Base-by-base conservation (phyloP, 2,329 filamentous ascomycete genomes). In the Talaromyces piceae region DNA sequence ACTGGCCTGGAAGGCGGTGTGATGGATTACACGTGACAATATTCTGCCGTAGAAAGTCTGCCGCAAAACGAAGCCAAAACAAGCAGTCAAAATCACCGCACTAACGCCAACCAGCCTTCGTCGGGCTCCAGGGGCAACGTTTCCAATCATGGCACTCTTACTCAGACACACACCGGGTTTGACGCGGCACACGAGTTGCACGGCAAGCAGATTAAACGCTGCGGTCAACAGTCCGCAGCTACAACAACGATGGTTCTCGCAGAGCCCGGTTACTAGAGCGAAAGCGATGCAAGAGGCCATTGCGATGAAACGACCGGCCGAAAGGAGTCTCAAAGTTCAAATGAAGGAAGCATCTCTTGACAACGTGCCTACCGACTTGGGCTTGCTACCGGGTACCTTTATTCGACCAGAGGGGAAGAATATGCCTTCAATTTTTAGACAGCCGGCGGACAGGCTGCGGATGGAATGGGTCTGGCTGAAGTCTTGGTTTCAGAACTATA, bases 341-440 rank as follows among this genome's bases (percentile, higher is more conserved):
- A 58, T 63, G 13, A 63, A 62, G 47, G 61, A 68, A 6, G 55
- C 68, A 43, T 57, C 63, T 37, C 56, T 59, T 27, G 52, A 61
- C 16, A 62, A 65, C 33, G 54, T 73, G 50, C 68, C 67, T n/a
- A 67, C 73, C 51, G 70, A 75, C 57, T 57, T 76, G 18, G 75
- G 75, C 28, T 39, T 77, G 41, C 58, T 77, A 43, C 71, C 71
- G 11, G 71, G 71, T 25, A 72, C 68, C 0, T 72, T 69, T 51
- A 60, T 73, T 16, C 61, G 61, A 45, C 69, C 68, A 4, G 50
- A 67, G 27, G 69, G 66, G 64, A 61, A 60, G 51, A 65, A 72
- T 51, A 57, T 71, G 61, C 70, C 69, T 30, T 69, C 67, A 12
- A 58, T 72, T 53, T 72, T 73, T 54, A 53, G 60, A 41, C 58